Conservation (phyloP, 2,329 filamentous ascomycete genomes). For the Colletotrichum lupini region DNA sequence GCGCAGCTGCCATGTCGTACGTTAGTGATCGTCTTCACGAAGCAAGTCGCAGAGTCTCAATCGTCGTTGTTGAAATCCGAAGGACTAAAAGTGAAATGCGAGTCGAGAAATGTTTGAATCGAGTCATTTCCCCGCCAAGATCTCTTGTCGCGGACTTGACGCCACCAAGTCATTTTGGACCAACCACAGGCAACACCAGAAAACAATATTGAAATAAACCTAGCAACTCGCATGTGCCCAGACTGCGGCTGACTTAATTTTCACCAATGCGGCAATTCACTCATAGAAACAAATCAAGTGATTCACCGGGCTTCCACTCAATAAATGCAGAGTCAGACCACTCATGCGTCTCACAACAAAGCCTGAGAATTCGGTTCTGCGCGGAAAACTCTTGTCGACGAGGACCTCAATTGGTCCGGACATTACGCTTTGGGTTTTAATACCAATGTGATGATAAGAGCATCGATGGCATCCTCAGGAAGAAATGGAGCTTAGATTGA, state of each 20-base stretch:
- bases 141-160: neutral
- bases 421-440: too few relatives aligned
- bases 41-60: too few relatives aligned
- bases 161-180: neutral
- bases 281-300: neutral
- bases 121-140: neutral
- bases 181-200: neutral
- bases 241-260: neutral
- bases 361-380: too few relatives aligned
- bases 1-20: neutral
- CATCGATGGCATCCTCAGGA: neutral
- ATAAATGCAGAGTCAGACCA: neutral
- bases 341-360: neutral
- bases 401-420: too few relatives aligned
- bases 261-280: neutral
- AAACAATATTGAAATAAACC: neutral
- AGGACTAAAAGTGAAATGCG: neutral
- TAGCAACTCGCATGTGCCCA: neutral
- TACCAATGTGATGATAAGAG: too few relatives aligned
- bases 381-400: too few relatives aligned
- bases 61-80: neutral
- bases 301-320: neutral
- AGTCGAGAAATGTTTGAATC: neutral
- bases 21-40: too few relatives aligned
- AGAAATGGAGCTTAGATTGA: neutral